Base-by-base conservation (phyloP, 1,284 basidiomycete genomes). In the Lentinula novae-zelandiae region DNA sequence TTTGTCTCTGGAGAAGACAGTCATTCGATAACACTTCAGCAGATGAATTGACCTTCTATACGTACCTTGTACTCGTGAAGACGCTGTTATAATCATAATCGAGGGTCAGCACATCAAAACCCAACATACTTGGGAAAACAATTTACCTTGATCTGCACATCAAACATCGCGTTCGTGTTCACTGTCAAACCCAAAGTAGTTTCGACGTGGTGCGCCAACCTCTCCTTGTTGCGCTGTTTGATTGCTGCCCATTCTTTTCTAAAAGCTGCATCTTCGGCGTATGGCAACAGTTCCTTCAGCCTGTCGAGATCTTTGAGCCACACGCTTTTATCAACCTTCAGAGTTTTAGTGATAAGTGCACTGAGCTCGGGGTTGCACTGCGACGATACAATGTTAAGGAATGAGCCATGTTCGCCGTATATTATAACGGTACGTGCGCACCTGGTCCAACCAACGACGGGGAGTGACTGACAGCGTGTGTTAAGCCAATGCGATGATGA, bases 341-440 rank as follows among this genome's bases (percentile, higher is more conserved):
- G 85, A 0, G 92, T 89, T 66, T 88, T 79, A 22, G 91, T 89
- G 72, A 96, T 94, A 58, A 97, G 86, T 27, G 81, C 78, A 64
- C 90, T 92, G 44, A 97, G 83, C 48, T 84, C 80, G 8, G 93
- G 93, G 78, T 97, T 97, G 80, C 93, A 95, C 82, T 95, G 31
- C 5, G 8, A 9, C 33, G 3, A 36, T 38, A 9, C 36, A 38
- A 8, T 9, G 7, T 38, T 12, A 38, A 12, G 2, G 7, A 38
- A 27, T 27, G 27, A 4, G 3, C 27, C 27, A 3, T 38, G 12
- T 38, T 8, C 36, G 2, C 36, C 1, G 8, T 12, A 38, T 2
- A 38, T 6, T 38, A 9, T 3, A 38, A 9, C 36, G 36, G 3
- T 9, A 9, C 8, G 36, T 38, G 36, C 15, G 34, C 61, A 82